A percentile compares a stretch with the other conserved stretches of the same genome.
These are phyloP conservation scores for Hyaloscypha finlandica DNA, from an alignment of 495 filamentous ascomycete genomes.

Conservation along the genomic window DNA sequence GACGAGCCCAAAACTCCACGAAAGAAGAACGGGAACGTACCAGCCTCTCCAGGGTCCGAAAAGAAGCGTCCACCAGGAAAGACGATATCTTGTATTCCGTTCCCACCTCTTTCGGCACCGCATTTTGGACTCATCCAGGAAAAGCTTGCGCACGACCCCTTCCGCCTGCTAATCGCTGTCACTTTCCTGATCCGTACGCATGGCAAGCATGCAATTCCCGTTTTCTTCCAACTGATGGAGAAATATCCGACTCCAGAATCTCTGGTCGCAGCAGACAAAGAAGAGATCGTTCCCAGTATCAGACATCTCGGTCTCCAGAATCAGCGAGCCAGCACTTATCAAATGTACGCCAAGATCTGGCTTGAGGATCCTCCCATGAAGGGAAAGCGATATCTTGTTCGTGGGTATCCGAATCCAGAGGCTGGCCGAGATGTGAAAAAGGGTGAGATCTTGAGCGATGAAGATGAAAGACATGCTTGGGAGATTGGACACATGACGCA, in stretches of 20 bases:
- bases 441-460: slow-evolving; percentile 45
- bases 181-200: slow-evolving; percentile 83
- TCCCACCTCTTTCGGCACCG: slow-evolving; percentile 63
- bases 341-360: slow-evolving; percentile 72
- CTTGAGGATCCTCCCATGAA: slow-evolving; percentile 60
- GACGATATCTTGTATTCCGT: slow-evolving; percentile 64
- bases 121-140: slow-evolving; percentile 85
- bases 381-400: slow-evolving; percentile 61
- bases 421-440: slow-evolving; percentile 52
- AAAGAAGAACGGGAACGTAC: neutral
- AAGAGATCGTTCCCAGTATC: slow-evolving; percentile 65
- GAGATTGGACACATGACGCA: slow-evolving; percentile 86
- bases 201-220: slow-evolving; percentile 73
- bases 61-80: slow-evolving; percentile 43
- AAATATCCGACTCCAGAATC: slow-evolving; percentile 66
- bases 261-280: slow-evolving; percentile 59
- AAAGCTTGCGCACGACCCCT: slow-evolving; percentile 68
- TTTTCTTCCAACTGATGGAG: slow-evolving; percentile 68
- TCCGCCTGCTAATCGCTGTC: slow-evolving; percentile 71
- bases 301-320: slow-evolving; percentile 75
- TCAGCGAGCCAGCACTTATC: slow-evolving; percentile 58
- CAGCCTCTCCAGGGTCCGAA: slow-evolving; percentile 11
- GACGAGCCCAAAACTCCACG: neutral
- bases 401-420: slow-evolving; percentile 61
- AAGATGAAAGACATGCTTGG: slow-evolving; percentile 57